Evolutionary conservation across 1,284 basidiomycete genomes (phyloP), one percentile per base, ranked within the genome.

Genomic region (Ceratobasidium papillatum): DNA sequence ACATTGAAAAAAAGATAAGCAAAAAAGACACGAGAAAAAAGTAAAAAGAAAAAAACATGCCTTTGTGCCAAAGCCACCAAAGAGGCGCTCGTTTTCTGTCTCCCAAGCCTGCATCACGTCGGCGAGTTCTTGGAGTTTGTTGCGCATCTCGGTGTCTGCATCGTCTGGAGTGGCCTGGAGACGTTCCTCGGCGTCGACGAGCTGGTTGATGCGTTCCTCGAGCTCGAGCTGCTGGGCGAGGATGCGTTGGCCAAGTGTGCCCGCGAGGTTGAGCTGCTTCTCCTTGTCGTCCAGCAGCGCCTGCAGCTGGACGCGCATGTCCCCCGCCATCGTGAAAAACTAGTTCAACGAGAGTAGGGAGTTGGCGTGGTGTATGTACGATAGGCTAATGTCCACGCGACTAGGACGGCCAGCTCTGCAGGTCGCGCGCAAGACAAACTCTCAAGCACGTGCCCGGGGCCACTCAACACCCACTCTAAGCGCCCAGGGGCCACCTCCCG

Each of bases 141-240:
- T 86, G 71, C 88, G 86, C 19, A 91, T 89, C 68, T 92, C 90
- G 19, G 86, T 82, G 7, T 80, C 82, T 65, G 77, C 78, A 77
- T 91, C 90, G 74, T 90, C 86, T 75, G 89, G 89, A 72, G 76
- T 88, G 87, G 56, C 88, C 87, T 38, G 80, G 81, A 76, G 84
- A 65, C 89, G 88, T 41, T 87, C 80, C 59, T 91, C 91, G 45
- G 77, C 76, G 47, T 80, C 77, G 79, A 94, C 90, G 72, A 98
- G 86, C 78, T 91, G 91, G 63, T 88, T 86, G 76, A 98, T 94
- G 59, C 94, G 88, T 78, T 92, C 90, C 83, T 96, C 94, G 76
- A 98, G 88, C 81, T 97, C 94, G 83, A 93, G 90, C 82, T 94
- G 94, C 85, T 98, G 96, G 32, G 90, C 88, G 76, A 97, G 89